Conservation (phyloP, 164 flowering plant genomes). For the Cinnamomum chago region DNA sequence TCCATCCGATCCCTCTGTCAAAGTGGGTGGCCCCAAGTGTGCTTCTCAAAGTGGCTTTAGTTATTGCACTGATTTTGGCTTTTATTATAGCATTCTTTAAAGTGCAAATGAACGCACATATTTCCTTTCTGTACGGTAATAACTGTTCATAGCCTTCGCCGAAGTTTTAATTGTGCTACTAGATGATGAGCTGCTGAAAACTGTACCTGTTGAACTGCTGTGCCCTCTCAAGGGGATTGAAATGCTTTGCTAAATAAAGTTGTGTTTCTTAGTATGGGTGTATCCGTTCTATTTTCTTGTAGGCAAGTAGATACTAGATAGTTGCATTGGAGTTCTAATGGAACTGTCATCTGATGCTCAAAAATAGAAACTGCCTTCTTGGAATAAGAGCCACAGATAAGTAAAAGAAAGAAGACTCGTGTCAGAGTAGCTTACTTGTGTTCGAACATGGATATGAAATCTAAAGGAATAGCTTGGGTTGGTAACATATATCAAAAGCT, state of each 20-base stretch:
- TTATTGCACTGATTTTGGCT: too few relatives aligned
- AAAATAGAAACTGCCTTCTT: neutral
- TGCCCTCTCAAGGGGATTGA: neutral
- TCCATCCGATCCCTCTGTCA: neutral
- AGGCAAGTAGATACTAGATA: neutral
- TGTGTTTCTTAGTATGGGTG: neutral
- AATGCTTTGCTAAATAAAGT: neutral
- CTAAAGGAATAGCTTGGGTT: slow-evolving; percentile 65
- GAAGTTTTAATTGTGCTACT: neutral
- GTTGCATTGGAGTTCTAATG: neutral
- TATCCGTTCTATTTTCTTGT: neutral
- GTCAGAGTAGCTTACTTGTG: neutral
- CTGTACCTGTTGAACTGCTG: neutral
- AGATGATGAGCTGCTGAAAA: neutral
- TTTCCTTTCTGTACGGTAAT: too few relatives aligned
- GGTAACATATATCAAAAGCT: slow-evolving; percentile 65
- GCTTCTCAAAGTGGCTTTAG: too few relatives aligned
- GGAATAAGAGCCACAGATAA: neutral
- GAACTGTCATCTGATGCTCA: neutral
- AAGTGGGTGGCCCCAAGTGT: too few relatives aligned
- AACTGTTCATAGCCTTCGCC: too few relatives aligned
- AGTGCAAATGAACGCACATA: too few relatives aligned
- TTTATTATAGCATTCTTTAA: neutral
- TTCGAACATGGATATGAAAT: slow-evolving; percentile 42
- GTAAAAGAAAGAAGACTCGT: neutral